Evolutionary conservation across 148 eudicot species (phyloP), one percentile per base, ranked within the genome.

Genomic region (Suaeda aralocaspica): DNA sequence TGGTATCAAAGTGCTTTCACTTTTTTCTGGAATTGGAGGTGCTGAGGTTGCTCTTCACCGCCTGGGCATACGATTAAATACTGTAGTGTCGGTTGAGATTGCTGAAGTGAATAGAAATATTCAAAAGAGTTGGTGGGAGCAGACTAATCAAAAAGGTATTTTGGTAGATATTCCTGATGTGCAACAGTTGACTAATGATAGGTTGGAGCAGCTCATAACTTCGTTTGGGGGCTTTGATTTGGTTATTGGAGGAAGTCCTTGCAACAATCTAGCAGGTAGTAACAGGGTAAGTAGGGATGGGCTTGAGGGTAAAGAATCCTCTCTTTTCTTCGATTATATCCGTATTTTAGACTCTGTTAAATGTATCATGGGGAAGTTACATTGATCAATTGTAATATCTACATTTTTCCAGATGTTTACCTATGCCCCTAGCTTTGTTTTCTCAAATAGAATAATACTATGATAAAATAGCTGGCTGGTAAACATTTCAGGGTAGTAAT

Each of bases 1-100:
- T 41, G 98, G 98, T 11, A 73, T 93, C 31, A 91, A 83, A 33
- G 72, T 93, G 7, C 63, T 93, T 1, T 93, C 98, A 0, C 88
- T 93, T 10, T 93, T 93, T 74, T 84, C 98, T 0, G 97, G 98
- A 16, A 93, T 93, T 4, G 98, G 98, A 15, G 98, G 98, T 2
- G 98, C 87, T 0, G 98, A 93, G 68, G 97, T 93, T 36, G 95
- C 98, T 24, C 92, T 93, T 16, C 83, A 93, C 42, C 82, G 91
- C 6, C 87, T 93, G 6, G 95, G 96, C 0, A 74, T 93, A 59
- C 87, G 76, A 0, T 34, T 93, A 25, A 93, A 86, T n/a, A 79
- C 66, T 9, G 95, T 93, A 1, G 96, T 94, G 0, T 91, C 96
- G 0, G 89, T 94, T 0, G 97, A 94, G 66, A 87, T 74, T 19